Base-by-base conservation (phyloP, 768 basidiomycete species). In the Leucosporidium creatinivorum region DNA sequence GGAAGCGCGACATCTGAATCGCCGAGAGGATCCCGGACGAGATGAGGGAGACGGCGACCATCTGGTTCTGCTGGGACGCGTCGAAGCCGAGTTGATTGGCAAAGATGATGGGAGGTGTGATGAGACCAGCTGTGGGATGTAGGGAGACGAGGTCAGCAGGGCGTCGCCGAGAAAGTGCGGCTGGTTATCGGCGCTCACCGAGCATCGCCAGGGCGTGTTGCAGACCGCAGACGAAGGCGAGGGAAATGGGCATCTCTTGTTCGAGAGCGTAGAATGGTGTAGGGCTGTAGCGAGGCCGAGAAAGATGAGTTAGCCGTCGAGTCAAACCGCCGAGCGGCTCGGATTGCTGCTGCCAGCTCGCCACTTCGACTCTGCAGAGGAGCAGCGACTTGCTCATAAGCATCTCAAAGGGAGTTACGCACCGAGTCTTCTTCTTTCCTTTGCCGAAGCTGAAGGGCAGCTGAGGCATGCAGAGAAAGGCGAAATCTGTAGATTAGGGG, bases 31-130 rank as follows among this genome's bases (percentile, higher is more conserved):
- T 63, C 26, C 77, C 77, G 18, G 74, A 88, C n/a, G 86, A 84
- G 73, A 90, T 90, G 60, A 91, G 80, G 2, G 86, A 87, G 0
- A 89, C 85, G 12, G 88, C 89, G 70, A 91, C 84, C 86, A 91
- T 85, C 74, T 91, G 91, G 1, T 87, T 80, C 12, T 86, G 90
- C 0, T 88, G 88, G 73, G 91, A 89, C 52, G 89, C 80, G 3
- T 88, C 89, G 2, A 57, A 57, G 30, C 56, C 56, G 19, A 57
- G 56, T 31, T 57, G 56, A 4, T 33, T 33, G 30, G 56, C 30
- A 10, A 57, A 57, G 56, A 57, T 57, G 56, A 57, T 57, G 2
- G 56, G 56, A 26, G 58, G 36, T 49, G 66, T 68, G 33, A 48
- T 51, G 5, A 36, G 23, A 55, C 55, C 49, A 1, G 54, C 36